phyloP scores from a whole-genome alignment of 2,329 filamentous ascomycete species.

The Aureobasidium namibiae region DNA sequence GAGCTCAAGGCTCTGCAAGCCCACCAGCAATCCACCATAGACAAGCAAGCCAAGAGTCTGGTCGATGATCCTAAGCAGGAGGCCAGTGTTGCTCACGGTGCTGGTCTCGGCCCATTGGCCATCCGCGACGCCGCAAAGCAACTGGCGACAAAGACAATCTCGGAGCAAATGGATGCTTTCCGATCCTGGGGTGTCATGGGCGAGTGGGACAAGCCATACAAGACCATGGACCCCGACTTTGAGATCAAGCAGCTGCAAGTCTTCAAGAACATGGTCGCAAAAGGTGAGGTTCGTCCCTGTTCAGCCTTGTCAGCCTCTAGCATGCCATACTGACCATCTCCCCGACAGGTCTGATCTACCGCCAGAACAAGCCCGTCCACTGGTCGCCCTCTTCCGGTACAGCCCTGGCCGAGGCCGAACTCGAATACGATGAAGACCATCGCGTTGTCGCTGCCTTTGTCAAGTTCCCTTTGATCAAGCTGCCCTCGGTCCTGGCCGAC shows the following conservation, averaged over 20 bases:
- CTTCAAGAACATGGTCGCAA: slow-evolving; percentile 66
- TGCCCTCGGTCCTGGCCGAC: slow-evolving; percentile 36
- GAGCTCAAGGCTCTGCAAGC: slow-evolving; percentile 84
- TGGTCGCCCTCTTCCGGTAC: slow-evolving; percentile 76
- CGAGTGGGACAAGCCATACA: slow-evolving; percentile 70
- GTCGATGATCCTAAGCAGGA: slow-evolving; percentile 22
- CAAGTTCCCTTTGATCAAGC: slow-evolving; percentile 57
- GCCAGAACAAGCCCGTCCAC: slow-evolving; percentile 74
- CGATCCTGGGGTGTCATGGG: slow-evolving; percentile 68
- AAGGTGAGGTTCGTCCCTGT: slow-evolving; percentile 29
- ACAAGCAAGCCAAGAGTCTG: slow-evolving; percentile 31
- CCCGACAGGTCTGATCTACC: slow-evolving; percentile 57
- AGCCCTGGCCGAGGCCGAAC: slow-evolving; percentile 73
- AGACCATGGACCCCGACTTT: slow-evolving; percentile 68
- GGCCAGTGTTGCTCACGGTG: slow-evolving; percentile 23
- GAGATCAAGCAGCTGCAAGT: slow-evolving; percentile 67
- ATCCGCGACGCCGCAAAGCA: slow-evolving; percentile 57
- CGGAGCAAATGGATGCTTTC: slow-evolving; percentile 66
- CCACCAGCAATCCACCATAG: slow-evolving; percentile 24
- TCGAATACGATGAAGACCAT: slow-evolving; percentile 74
- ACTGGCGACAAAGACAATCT: slow-evolving; percentile 60
- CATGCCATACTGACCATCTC: neutral
- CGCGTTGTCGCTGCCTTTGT: slow-evolving; percentile 68
- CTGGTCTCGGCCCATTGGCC: slow-evolving; percentile 38
- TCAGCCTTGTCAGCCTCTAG: neutral